Evolutionary conservation across 495 filamentous ascomycete species (phyloP), one percentile per base, ranked within the genome.

Genomic region (Xylaria castorea): DNA sequence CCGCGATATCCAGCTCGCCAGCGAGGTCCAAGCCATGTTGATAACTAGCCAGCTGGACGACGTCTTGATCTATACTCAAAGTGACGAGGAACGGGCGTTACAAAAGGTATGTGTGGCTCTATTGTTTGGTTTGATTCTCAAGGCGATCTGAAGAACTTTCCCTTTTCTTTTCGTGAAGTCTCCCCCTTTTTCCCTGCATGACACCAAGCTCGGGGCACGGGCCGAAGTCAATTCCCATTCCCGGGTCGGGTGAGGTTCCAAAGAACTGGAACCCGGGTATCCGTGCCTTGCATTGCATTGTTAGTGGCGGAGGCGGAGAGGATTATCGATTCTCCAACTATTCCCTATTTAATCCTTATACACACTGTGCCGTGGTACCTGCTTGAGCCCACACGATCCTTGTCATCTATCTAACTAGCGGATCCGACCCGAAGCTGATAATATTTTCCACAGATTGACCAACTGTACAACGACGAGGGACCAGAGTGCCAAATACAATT

Each of bases 371-470:
- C 32, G 12, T 32, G 18, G 30, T 62, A 62, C 30, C 30, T 63
- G 60, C 34, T 42, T 42, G 20, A 42, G 27, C n/a, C 32, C 6
- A 20, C 60, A 25, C 4, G 32, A 61, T 38, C 58, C 58, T 38
- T 61, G 58, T 38, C 58, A 34, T 60, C 27, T 8, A 14, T 25
- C n/a, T n/a, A 42, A 2, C 38, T 40, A 64, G 61, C 30, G 65
- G 16, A 32, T 32, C 53, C 53, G 55, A 27, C n/a, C 36, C 27
- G 50, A 57, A 42, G 51, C 53, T 60, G 30, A 69, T 30, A 58
- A 58, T 69, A 20, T 55, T 69, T 69, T 69, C 25, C 66, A 60
- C 66, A 69, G 66, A 32, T 69, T 1, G 20, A 44, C 11, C 36
- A 69, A 1, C 12, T n/a, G 1, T 58, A 69, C 51, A 0, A 55